A percentile compares a stretch with the other conserved stretches of the same genome.
Evolutionary conservation across 805 yeast genomes (phyloP).

Genomic region (Candida lessepsii): DNA sequence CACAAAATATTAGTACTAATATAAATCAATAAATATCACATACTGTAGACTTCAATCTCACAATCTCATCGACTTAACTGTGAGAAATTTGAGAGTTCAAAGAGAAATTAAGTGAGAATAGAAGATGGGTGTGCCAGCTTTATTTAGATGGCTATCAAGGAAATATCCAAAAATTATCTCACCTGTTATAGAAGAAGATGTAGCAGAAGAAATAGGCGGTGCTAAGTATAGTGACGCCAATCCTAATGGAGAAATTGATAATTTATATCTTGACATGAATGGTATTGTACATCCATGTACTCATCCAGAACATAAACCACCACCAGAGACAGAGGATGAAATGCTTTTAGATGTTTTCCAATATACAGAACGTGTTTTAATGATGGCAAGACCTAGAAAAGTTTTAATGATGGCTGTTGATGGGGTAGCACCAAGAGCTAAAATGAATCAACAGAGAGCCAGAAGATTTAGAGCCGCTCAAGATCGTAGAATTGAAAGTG

Average conservation of each 20-base stretch:
- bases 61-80: conserved; percentile 1
- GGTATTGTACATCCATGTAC: conserved; percentile 99
- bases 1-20: no score
- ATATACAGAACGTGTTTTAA: conserved; percentile 87
- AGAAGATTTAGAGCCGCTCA: conserved; percentile 90
- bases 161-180: conserved; percentile 93
- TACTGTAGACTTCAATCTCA: no score
- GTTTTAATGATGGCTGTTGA: conserved; percentile 94
- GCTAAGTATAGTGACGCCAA: conserved; percentile 71
- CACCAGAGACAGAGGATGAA: conserved; percentile 95
- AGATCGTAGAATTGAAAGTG: conserved; percentile 80
- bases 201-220: conserved; percentile 62
- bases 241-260: conserved; percentile 95
- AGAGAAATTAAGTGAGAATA: no score
- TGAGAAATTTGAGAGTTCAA: background rate
- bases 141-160: conserved; percentile 91
- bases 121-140: conserved; percentile 93
- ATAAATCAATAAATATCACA: no score
- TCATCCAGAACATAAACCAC: conserved; percentile 94
- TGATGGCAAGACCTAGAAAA: conserved; percentile 94
- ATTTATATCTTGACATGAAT: conserved; percentile 93
- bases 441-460: conserved; percentile 95
- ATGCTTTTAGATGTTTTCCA: conserved; percentile 92
- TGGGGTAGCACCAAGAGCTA: conserved; percentile 98
- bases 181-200: conserved; percentile 78